phyloP scores from a whole-genome alignment of 495 filamentous ascomycete species.

The Penicillium salamii region DNA sequence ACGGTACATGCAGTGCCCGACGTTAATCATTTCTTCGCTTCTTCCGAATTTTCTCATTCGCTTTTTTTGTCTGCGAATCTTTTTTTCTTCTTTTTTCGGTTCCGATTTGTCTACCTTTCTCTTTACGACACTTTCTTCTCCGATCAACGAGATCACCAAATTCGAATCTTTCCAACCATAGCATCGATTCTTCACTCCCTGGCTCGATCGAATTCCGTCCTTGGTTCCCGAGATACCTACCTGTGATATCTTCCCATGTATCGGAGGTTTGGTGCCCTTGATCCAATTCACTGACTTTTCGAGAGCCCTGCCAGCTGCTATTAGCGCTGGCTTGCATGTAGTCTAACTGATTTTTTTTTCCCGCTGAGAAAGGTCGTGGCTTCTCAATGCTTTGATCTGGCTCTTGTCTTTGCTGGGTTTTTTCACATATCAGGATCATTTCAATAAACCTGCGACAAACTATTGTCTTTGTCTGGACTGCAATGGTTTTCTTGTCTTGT shows the following conservation, averaged over 20 bases:
- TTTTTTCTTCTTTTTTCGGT: conserved; percentile 7
- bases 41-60: conserved; percentile 18
- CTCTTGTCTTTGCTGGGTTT: background rate
- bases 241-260: background rate
- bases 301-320: background rate
- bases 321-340: conserved; percentile 7
- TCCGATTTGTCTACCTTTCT: conserved; percentile 3
- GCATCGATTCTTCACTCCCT: background rate
- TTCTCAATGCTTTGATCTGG: background rate
- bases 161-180: conserved; percentile 2
- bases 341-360: conserved; percentile 12
- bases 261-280: background rate
- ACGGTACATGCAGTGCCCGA: conserved; percentile 21
- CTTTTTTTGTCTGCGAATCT: conserved; percentile 21
- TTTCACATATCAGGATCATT: conserved; percentile 9
- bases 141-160: conserved; percentile 6
- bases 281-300: background rate
- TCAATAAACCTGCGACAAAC: conserved; percentile 17
- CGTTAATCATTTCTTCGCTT: conserved; percentile 23
- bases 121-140: conserved; percentile 2
- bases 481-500: background rate
- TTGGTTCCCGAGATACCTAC: background rate
- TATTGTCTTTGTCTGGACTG: conserved; percentile 23
- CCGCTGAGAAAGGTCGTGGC: background rate
- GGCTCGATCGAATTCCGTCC: too few relatives aligned